A percentile compares a stretch with the other conserved stretches of the same genome.
phyloP scores from a whole-genome alignment of 2,329 filamentous ascomycete genomes.

The Coniochaeta sp. region DNA sequence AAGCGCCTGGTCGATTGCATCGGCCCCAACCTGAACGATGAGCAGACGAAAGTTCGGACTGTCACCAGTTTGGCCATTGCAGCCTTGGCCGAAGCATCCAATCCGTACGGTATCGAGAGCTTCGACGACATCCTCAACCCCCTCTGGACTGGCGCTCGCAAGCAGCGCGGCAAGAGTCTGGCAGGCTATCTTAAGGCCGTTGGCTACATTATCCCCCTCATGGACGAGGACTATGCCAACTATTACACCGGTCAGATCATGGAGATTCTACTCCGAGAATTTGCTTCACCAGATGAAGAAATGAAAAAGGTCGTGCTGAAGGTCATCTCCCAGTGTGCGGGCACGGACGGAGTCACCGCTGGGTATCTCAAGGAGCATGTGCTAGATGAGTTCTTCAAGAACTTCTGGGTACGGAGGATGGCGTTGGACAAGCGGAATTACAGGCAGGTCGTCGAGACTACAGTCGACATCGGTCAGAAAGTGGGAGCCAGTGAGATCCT shows the following conservation, averaged over 20 bases:
- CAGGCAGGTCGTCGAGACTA: constrained; percentile 94
- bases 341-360: constrained; percentile 89
- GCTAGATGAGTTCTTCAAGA: constrained; percentile 94
- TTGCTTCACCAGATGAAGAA: constrained; percentile 94
- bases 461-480: constrained; percentile 93
- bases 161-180: constrained; percentile 92
- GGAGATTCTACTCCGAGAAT: constrained; percentile 94
- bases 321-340: constrained; percentile 91
- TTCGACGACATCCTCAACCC: constrained; percentile 98
- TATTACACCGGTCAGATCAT: constrained; percentile 99
- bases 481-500: constrained; percentile 96
- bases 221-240: constrained; percentile 99
- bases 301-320: constrained; percentile 99
- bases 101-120: constrained; percentile 97
- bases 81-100: constrained; percentile 89
- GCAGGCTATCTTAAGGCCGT: constrained; percentile 96
- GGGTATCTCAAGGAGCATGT: constrained; percentile 94
- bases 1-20: constrained; percentile 97
- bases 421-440: constrained; percentile 97
- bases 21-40: constrained; percentile 89
- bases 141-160: constrained; percentile 90
- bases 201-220: constrained; percentile 94
- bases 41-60: constrained; percentile 95
- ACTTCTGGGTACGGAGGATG: constrained; percentile 97
- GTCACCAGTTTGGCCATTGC: constrained; percentile 94